phyloP scores from a whole-genome alignment of 768 basidiomycete species.

The Nidularia sp. region DNA sequence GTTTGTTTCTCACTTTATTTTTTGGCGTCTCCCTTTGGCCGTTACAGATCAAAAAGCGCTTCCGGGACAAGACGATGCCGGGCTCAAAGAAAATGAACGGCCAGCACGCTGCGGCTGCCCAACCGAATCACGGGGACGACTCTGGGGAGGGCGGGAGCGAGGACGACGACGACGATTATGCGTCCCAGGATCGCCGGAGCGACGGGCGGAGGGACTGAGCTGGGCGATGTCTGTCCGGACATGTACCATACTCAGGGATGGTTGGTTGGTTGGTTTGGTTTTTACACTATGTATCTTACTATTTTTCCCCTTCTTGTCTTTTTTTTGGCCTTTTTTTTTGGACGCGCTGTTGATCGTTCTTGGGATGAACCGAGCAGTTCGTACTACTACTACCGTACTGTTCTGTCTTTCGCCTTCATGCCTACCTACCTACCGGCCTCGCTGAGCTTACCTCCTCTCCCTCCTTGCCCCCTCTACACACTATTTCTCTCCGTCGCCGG shows the following conservation, averaged over 20 bases:
- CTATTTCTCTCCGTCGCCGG: not conserved
- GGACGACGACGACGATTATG: conserved; percentile 22
- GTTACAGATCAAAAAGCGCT: conserved; percentile 11
- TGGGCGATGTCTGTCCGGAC: no score
- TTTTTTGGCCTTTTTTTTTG: not conserved
- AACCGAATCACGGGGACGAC: conserved; percentile 5
- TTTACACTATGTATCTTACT: not conserved
- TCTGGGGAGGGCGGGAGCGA: conserved; percentile 19
- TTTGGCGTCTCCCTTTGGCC: not conserved
- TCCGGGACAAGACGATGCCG: conserved; percentile 6
- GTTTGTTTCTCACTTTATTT: no score
- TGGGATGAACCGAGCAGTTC: not conserved
- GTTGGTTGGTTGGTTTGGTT: no score
- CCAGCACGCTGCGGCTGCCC: not conserved
- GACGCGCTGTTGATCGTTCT: not conserved
- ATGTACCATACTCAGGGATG: no score
- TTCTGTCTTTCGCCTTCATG: not conserved
- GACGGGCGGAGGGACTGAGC: conserved; percentile 7
- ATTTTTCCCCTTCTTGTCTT: not conserved
- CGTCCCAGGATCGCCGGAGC: conserved; percentile 18
- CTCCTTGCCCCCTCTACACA: not conserved
- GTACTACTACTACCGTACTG: not conserved
- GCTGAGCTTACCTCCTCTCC: not conserved
- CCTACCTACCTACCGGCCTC: not conserved
- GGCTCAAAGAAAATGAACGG: conserved; percentile 2